Evolutionary conservation across 129 eudicot species (phyloP).

Genomic region (Logfia minima): DNA sequence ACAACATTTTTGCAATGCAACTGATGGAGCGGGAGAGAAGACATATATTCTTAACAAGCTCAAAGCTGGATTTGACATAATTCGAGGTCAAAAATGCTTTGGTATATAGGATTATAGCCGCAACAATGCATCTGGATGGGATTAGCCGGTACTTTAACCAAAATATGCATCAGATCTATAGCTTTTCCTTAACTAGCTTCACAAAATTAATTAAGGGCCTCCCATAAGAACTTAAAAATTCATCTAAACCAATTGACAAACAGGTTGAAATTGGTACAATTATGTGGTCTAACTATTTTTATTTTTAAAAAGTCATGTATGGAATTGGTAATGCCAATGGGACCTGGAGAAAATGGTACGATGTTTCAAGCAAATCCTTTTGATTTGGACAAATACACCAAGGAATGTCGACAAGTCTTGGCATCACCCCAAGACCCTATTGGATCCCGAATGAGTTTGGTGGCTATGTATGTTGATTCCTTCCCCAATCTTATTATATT

Average conservation of each 20-base stretch:
- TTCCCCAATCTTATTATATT: too few relatives aligned
- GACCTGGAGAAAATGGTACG: slow-evolving; percentile 34
- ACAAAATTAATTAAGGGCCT: too few relatives aligned
- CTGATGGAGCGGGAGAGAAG: slow-evolving; percentile 26
- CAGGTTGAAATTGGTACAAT: too few relatives aligned
- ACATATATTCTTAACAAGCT: slow-evolving; percentile 30
- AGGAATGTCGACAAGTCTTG: slow-evolving; percentile 32
- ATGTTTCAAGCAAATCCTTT: slow-evolving; percentile 40
- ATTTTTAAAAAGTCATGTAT: slow-evolving; percentile 31
- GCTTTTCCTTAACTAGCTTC: too few relatives aligned
- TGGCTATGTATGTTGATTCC: slow-evolving; percentile 35
- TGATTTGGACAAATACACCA: slow-evolving; percentile 21
- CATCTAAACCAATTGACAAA: neutral
- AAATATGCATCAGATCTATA: too few relatives aligned
- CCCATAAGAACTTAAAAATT: too few relatives aligned
- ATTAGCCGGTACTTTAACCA: slow-evolving; percentile 37
- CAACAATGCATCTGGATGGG: slow-evolving; percentile 24
- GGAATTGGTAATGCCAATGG: slow-evolving; percentile 45
- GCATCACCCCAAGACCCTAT: slow-evolving; percentile 42
- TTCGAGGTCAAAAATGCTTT: neutral
- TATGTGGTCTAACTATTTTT: neutral
- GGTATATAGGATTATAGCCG: neutral
- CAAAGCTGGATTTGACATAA: slow-evolving; percentile 12
- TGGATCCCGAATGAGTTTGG: slow-evolving; percentile 41
- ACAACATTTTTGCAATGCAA: slow-evolving; percentile 31